phyloP scores from a whole-genome alignment of 2,329 filamentous ascomycete genomes.

The Fulvia fulva region DNA sequence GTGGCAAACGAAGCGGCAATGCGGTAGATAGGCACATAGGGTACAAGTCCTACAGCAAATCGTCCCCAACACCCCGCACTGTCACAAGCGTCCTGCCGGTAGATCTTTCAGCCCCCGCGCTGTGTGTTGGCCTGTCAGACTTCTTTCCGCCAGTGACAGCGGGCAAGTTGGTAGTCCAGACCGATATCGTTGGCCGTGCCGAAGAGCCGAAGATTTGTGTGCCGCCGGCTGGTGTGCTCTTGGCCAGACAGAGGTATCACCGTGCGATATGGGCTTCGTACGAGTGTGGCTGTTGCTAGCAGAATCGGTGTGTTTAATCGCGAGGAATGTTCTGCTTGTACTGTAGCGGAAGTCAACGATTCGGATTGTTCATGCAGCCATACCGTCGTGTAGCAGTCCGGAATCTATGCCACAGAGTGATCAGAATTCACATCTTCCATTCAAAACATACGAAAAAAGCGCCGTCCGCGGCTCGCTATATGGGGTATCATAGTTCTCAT shows the following conservation, averaged over 20 bases:
- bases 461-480: slow-evolving; percentile 1
- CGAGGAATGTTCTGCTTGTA: too few species aligned
- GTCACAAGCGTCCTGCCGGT: neutral
- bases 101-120: neutral
- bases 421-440: neutral
- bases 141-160: neutral
- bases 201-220: neutral
- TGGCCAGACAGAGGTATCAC: too few species aligned
- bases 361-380: too few species aligned
- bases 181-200: neutral
- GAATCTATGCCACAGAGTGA: too few species aligned
- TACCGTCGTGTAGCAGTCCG: too few species aligned
- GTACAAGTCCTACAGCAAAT: neutral
- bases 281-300: too few species aligned
- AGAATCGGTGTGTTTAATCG: too few species aligned
- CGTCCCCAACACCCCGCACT: neutral
- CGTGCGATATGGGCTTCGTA: too few species aligned
- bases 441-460: slow-evolving; percentile 1
- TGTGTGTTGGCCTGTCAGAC: neutral
- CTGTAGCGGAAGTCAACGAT: too few species aligned
- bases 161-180: neutral
- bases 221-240: neutral
- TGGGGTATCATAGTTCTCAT: slow-evolving; percentile 10
- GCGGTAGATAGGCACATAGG: neutral
- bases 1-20: neutral